These are phyloP conservation scores for Kandelia obovata DNA, from an alignment of 345 rosid genomes.

Conservation along the genomic window DNA sequence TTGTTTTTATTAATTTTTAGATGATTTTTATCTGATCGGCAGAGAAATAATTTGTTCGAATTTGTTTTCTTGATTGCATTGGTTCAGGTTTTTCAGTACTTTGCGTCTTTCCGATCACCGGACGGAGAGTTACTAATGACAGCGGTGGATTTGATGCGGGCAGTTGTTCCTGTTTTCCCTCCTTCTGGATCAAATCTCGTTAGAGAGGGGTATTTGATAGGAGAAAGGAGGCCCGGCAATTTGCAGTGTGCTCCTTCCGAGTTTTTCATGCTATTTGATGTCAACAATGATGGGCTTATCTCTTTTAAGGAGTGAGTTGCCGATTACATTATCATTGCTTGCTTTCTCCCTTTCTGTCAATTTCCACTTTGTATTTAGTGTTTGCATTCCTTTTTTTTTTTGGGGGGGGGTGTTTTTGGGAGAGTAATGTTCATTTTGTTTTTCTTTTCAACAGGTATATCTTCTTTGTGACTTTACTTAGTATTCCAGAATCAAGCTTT, in stretches of 20 bases:
- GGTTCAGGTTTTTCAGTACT: slow-evolving; percentile 78
- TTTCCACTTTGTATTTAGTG: background rate
- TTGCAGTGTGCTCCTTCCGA: slow-evolving; percentile 68
- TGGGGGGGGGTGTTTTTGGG: background rate
- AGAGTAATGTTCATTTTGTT: slow-evolving; percentile 5
- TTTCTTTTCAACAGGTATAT: slow-evolving; percentile 61
- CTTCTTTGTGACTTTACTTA: slow-evolving; percentile 82
- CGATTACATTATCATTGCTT: background rate
- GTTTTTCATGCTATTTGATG: slow-evolving; percentile 89
- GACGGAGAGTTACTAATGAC: slow-evolving; percentile 75
- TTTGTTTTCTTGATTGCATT: background rate
- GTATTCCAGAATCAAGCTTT: slow-evolving; percentile 88
- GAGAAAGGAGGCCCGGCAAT: slow-evolving; percentile 88
- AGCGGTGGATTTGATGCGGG: slow-evolving; percentile 91
- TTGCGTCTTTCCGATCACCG: slow-evolving; percentile 53
- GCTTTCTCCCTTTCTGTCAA: background rate
- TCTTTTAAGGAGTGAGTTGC: slow-evolving; percentile 89
- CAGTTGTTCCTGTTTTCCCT: slow-evolving; percentile 89
- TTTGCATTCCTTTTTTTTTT: background rate
- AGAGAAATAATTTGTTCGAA: background rate
- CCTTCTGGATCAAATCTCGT: slow-evolving; percentile 82
- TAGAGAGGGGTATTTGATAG: slow-evolving; percentile 83
- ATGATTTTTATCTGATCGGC: background rate
- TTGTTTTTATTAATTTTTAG: background rate
- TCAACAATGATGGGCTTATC: slow-evolving; percentile 69